Evolutionary conservation across 2,329 filamentous ascomycete genomes (phyloP).

Genomic region (Cercospora sp.): DNA sequence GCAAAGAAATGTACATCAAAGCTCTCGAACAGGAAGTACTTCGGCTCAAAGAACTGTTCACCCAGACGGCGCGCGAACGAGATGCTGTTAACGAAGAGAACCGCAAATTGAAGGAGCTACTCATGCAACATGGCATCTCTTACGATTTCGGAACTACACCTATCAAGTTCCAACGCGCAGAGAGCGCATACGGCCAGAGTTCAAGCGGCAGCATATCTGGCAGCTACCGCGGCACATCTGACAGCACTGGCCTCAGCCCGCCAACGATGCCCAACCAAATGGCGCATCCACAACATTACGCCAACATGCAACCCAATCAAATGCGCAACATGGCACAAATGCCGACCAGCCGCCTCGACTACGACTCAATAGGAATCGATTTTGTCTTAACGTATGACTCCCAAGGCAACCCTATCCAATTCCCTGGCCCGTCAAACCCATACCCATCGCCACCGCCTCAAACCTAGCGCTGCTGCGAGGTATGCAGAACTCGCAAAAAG

Average conservation of each 20-base stretch:
- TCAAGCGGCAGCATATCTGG: conserved; percentile 61
- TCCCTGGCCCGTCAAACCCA: conserved; percentile 49
- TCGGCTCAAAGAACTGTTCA: conserved; percentile 82
- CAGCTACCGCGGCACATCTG: conserved; percentile 57
- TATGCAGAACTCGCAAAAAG: conserved; percentile 22
- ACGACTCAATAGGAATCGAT: conserved; percentile 82
- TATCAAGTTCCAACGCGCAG: conserved; percentile 39
- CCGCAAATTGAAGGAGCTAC: conserved; percentile 65
- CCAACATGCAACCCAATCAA: conserved; percentile 21
- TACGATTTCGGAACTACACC: conserved; percentile 51
- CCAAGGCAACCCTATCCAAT: conserved; percentile 37
- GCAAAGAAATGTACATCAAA: conserved; percentile 96
- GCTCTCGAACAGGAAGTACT: conserved; percentile 88
- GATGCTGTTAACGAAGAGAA: conserved; percentile 78
- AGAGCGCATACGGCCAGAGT: conserved; percentile 45
- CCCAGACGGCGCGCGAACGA: conserved; percentile 72
- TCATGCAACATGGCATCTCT: conserved; percentile 60
- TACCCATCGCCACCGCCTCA: conserved; percentile 65
- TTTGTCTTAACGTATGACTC: conserved; percentile 83
- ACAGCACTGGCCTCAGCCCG: conserved; percentile 51
- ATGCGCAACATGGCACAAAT: conserved; percentile 33
- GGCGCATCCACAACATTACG: conserved; percentile 10
- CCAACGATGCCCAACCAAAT: conserved; percentile 37
- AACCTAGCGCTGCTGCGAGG: conserved; percentile 26
- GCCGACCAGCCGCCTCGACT: conserved; percentile 57